These are phyloP conservation scores for Capniomyces stellatus DNA, from an alignment of 371 early-diverging fungal species.

Conservation along the genomic window DNA sequence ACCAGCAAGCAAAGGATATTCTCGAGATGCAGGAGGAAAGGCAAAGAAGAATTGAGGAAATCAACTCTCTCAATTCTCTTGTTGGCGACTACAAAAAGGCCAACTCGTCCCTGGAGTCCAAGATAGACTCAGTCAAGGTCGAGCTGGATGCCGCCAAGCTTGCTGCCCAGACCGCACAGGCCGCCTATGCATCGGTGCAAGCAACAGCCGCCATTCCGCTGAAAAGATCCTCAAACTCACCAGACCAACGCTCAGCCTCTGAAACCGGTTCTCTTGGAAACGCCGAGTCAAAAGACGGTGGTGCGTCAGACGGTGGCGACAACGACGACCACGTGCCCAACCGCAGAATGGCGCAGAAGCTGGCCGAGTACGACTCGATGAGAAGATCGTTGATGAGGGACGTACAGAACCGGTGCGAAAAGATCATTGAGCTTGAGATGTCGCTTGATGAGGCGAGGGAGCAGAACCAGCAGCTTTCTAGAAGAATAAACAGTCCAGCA, in stretches of 20 bases:
- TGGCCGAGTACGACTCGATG: conserved; percentile 87
- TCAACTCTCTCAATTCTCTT: conserved; percentile 34
- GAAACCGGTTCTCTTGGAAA: not conserved
- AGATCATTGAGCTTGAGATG: conserved; percentile 88
- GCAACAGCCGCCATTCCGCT: not conserved
- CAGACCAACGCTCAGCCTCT: not conserved
- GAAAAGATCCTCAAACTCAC: not conserved
- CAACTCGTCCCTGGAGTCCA: not conserved
- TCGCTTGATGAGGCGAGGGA: conserved; percentile 80
- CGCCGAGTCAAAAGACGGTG: not conserved
- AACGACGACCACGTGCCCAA: not conserved
- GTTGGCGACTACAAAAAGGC: conserved; percentile 15
- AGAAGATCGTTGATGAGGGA: conserved; percentile 91
- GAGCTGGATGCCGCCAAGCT: conserved; percentile 9
- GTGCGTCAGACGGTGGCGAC: not conserved
- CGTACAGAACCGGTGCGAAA: conserved; percentile 86
- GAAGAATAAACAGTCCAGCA: conserved; percentile 59
- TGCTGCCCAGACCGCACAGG: not conserved
- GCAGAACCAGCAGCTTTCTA: conserved; percentile 66
- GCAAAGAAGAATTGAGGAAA: conserved; percentile 48
- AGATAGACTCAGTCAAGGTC: not conserved
- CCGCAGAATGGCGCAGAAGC: conserved; percentile 67
- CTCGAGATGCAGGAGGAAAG: conserved; percentile 46
- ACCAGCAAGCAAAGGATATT: conserved; percentile 59
- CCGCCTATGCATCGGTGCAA: not conserved